Evolutionary conservation across 2,329 filamentous ascomycete species (phyloP), one percentile per base, ranked within the genome.

Genomic region (Cryphonectria radicalis): DNA sequence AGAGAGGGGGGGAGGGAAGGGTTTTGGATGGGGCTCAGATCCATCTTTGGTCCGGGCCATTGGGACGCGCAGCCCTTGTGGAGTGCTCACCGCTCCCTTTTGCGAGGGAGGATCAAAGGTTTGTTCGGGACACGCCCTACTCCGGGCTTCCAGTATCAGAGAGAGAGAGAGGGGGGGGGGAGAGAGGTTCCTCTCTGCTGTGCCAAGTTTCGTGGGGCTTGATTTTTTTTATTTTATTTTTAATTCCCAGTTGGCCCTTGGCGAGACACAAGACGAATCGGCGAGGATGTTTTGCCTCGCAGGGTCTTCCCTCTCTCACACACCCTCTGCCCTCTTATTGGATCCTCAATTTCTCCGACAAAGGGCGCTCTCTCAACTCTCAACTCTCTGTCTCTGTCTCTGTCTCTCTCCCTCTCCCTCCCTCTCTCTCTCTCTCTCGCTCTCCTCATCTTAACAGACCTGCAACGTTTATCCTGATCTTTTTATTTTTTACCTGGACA

Each of bases 11-110:
- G 28, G 14, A 25, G 19, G 40, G 28, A 14, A 25, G 19, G 53
- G n/a, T n/a, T 50, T 19, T 46, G 17, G 63, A 66, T 50, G 35
- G 55, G 42, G 37, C 37, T 32, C 66, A 19, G n/a, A 17, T 32
- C 55, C 55, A 32, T 53, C 37, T 50, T 46, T 46, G 66, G 66
- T 14, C 66, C 57, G 35, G 28, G 6, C 25, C 55, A 62, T 68
- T 53, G 66, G 57, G 57, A 55, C 40, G 37, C 70, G 25, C 70
- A 69, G 57, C 28, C 40, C 42, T 37, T 65, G 63, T 50, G 63
- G 63, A 65, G n/a, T 40, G 42, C 40, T 65, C 63, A 65, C 63
- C 63, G 63, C 63, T 65, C 28, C 42, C 43, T 35, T 22, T 28
- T 11, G 35, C 8, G 35, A 37, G 11, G 25, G 25, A 65, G 28